Percentiles rank a stretch among this genome's conserved stretches.
phyloP scores from a whole-genome alignment of 2,329 filamentous ascomycete species.

The Periconia macrospinosa region DNA sequence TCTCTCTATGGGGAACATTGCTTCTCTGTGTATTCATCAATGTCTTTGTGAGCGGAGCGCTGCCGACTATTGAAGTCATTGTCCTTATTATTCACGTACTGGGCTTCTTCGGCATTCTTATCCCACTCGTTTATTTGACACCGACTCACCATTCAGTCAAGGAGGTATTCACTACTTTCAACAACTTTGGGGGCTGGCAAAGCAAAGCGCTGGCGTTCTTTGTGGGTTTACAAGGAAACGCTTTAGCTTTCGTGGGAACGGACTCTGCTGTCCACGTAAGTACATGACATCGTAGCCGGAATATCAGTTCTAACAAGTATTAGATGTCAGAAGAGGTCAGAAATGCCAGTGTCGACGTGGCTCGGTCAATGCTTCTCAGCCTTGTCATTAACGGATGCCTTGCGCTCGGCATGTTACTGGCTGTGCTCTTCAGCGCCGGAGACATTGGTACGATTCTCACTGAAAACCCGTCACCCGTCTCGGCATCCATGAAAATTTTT shows the following conservation, averaged over 20 bases:
- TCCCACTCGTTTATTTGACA: conserved; percentile 41
- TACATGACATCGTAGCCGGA: neutral
- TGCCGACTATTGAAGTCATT: conserved; percentile 54
- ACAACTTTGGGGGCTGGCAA: conserved; percentile 50
- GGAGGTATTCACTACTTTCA: conserved; percentile 51
- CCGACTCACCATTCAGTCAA: conserved; percentile 43
- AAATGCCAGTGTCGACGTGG: conserved; percentile 40
- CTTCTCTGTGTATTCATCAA: conserved; percentile 50
- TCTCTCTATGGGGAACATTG: conserved; percentile 52
- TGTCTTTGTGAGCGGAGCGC: conserved; percentile 48
- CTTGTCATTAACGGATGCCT: conserved; percentile 46
- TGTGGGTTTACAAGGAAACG: conserved; percentile 46
- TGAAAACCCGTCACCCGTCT: conserved; percentile 18
- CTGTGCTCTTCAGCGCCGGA: conserved; percentile 45
- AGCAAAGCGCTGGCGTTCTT: conserved; percentile 49
- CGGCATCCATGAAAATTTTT: conserved; percentile 57
- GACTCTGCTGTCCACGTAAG: conserved; percentile 43
- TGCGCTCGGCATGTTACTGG: conserved; percentile 46
- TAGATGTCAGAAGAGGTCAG: conserved; percentile 45
- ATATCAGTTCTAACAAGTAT: conserved; percentile 2
- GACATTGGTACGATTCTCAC: conserved; percentile 26
- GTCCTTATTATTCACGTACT: conserved; percentile 55
- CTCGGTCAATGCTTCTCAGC: conserved; percentile 48
- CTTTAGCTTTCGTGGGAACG: conserved; percentile 43
- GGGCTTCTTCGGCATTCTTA: conserved; percentile 56